Evolutionary conservation across 768 basidiomycete genomes (phyloP).

Genomic region (Lactifluus hygrophoroides): DNA sequence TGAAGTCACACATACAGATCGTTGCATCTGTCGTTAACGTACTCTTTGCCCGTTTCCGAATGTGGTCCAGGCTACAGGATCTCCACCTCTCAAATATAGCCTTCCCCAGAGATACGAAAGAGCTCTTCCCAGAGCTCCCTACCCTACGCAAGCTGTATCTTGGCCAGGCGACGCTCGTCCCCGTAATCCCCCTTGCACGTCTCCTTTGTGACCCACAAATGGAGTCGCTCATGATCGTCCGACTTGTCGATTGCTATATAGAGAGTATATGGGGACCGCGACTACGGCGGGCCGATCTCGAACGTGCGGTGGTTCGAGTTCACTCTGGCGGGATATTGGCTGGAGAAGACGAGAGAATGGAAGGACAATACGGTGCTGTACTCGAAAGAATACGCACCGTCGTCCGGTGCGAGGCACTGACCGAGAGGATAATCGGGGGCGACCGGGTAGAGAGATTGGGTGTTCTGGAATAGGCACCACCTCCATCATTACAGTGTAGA

Average conservation of each 20-base stretch:
- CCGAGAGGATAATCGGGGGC: slow-evolving; percentile 46
- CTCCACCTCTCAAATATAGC: slow-evolving; percentile 42
- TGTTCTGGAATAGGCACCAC: slow-evolving; percentile 6
- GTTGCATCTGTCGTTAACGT: slow-evolving; percentile 33
- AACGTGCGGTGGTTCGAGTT: slow-evolving; percentile 27
- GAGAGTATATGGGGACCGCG: slow-evolving; percentile 54
- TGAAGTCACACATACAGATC: slow-evolving; percentile 28
- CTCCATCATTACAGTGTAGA: neutral
- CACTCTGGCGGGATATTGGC: neutral
- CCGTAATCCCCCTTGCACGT: slow-evolving; percentile 32
- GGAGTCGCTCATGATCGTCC: slow-evolving; percentile 28
- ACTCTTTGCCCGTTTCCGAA: slow-evolving; percentile 34
- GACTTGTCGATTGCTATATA: slow-evolving; percentile 45
- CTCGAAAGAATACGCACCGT: slow-evolving; percentile 32
- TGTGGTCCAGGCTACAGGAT: slow-evolving; percentile 38
- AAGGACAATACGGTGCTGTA: slow-evolving; percentile 8
- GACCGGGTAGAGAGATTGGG: slow-evolving; percentile 33
- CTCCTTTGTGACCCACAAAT: slow-evolving; percentile 26
- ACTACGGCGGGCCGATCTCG: slow-evolving; percentile 41
- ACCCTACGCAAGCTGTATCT: slow-evolving; percentile 37
- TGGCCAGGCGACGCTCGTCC: slow-evolving; percentile 42
- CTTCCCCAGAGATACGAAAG: slow-evolving; percentile 27
- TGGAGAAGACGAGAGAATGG: neutral
- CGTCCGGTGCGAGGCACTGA: slow-evolving; percentile 42
- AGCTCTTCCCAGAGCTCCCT: slow-evolving; percentile 31